Evolutionary conservation across 345 rosid genomes (phyloP).

Genomic region (Excoecaria cochinchinensis): DNA sequence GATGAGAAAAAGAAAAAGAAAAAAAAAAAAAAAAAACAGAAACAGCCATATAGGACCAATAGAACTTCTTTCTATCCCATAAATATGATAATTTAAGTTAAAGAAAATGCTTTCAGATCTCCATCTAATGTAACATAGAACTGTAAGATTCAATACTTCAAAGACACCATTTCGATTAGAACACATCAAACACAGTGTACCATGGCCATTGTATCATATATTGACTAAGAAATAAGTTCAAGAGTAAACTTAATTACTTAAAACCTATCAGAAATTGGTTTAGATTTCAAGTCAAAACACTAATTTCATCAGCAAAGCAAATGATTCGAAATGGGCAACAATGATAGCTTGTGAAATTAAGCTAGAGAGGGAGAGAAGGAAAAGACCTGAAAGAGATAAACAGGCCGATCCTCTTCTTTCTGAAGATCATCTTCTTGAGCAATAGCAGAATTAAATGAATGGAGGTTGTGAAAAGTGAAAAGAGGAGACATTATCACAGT

Average conservation of each 20-base stretch:
- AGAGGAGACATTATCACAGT: conserved; percentile 35
- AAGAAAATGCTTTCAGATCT: too few relatives aligned
- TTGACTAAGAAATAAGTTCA: too few relatives aligned
- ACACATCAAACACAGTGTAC: too few relatives aligned
- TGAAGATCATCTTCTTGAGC: conserved; percentile 59
- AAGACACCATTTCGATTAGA: too few relatives aligned
- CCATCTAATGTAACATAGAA: too few relatives aligned
- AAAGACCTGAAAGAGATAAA: conserved; percentile 71
- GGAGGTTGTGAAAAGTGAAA: conserved; percentile 23
- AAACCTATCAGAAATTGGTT: neutral
- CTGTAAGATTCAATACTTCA: too few relatives aligned
- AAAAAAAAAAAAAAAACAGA: neutral
- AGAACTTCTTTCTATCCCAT: too few relatives aligned
- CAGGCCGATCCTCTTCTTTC: conserved; percentile 68
- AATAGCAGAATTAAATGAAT: conserved; percentile 36
- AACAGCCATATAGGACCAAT: neutral
- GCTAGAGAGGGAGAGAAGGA: neutral
- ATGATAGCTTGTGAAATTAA: neutral
- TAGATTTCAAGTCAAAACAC: neutral
- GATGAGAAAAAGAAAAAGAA: neutral
- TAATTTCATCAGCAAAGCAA: neutral
- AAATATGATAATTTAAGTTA: too few relatives aligned
- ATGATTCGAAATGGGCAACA: neutral
- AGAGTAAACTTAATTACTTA: neutral
- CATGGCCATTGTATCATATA: too few relatives aligned